Conservation (phyloP, 495 filamentous ascomycete species). For the Trichoderma orchidacearum region DNA sequence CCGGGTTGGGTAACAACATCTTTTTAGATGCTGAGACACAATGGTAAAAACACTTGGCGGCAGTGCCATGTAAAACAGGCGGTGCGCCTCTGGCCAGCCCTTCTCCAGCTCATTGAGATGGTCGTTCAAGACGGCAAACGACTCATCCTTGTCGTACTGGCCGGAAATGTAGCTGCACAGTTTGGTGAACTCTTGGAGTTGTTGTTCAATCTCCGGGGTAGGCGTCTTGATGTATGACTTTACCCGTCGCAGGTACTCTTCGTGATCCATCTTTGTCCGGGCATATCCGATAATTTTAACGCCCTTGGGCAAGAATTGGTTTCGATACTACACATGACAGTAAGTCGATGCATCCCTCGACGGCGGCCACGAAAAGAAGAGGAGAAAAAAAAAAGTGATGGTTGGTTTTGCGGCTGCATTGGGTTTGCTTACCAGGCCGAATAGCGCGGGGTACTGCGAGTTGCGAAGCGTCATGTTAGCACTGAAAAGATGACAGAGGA, state of each 20-base stretch:
- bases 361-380: neutral
- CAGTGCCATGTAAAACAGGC: constrained; percentile 98
- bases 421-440: constrained; percentile 71
- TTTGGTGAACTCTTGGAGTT: constrained; percentile 76
- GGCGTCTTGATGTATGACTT: constrained; percentile 98
- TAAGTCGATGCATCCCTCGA: neutral
- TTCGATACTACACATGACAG: constrained; percentile 59
- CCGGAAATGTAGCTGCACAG: constrained; percentile 89
- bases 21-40: constrained; percentile 93
- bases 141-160: constrained; percentile 95
- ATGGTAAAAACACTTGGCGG: constrained; percentile 96
- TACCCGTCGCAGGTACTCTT: constrained; percentile 85
- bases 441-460: constrained; percentile 84
- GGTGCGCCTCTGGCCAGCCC: constrained; percentile 67
- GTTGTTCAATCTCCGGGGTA: constrained; percentile 93
- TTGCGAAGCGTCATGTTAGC: constrained; percentile 14
- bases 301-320: constrained; percentile 96
- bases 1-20: constrained; percentile 81
- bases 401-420: neutral
- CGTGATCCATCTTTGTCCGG: constrained; percentile 96
- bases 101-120: constrained; percentile 84
- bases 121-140: constrained; percentile 75
- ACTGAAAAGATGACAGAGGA: constrained; percentile 6
- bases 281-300: constrained; percentile 98
- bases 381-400: neutral